Base-by-base conservation (phyloP, 2,329 filamentous ascomycete genomes). In the Dactylella cylindrospora region DNA sequence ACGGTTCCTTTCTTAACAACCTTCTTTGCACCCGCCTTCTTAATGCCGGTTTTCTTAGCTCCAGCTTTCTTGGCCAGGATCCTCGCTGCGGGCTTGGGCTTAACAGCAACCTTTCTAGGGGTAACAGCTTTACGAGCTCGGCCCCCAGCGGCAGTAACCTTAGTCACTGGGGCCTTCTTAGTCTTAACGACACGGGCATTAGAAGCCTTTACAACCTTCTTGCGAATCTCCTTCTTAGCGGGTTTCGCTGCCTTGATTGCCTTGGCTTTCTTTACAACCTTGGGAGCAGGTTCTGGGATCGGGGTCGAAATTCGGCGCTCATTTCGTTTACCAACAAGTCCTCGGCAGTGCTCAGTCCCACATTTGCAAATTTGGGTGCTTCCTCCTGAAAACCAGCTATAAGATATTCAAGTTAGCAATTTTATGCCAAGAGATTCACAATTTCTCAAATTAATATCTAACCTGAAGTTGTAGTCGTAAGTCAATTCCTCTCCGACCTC, bases 401-500 rank as follows among this genome's bases (percentile, higher is more conserved):
- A 28, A 36, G 15, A 31, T 20, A 22, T 41, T 31, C 8, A 43
- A 50, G 36, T 67, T 22, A 69, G 65, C 35, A 46, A 33, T 26
- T 31, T 12, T 25, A 25, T 23, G 12, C 25, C 41, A 12, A 20
- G 15, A 36, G 29, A 45, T 19, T 36, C 12, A 9, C 10, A 23
- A 22, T 13, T 4, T 26, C 43, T 13, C 6, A 29, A 38, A n/a
- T 12, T 12, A 61, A 55, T 13, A 20, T 10, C 47, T 12, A 45
- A 82, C 79, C 85, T 81, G 66, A 86, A 86, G 67, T 86, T 86
- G 72, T 86, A 86, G 77, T 98, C 93, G 72, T 98, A 98, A 0
- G 90, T 97, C 64, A 98, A 77, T 74, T 98, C 93, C 66, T 97
- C 90, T 19, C 93, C 93, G 8, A 90, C 95, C 83, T 87, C 87